Percentiles rank a stretch among this genome's conserved stretches.
Conservation (phyloP, 805 yeast genomes). For the Wickerhamiella parazyma region DNA sequence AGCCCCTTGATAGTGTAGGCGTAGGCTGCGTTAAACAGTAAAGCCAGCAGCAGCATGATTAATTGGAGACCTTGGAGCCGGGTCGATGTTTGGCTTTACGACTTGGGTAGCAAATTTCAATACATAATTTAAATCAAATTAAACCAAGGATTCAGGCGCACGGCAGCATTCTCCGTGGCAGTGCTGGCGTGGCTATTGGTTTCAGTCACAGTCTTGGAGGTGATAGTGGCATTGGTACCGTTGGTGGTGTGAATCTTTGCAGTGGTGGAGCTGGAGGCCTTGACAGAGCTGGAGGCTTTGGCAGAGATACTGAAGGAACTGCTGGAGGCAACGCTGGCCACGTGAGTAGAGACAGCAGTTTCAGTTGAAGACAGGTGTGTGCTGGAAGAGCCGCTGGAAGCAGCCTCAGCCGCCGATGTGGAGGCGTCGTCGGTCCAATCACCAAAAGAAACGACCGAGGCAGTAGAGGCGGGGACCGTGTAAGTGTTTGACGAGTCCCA, state of each 20-base stretch:
- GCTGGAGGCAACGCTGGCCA: background rate
- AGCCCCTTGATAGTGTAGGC: conserved; percentile 8
- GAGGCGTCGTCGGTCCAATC: background rate
- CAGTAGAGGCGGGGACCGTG: background rate
- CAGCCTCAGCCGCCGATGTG: no score
- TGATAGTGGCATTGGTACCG: no score
- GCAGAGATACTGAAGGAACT: background rate
- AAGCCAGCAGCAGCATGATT: background rate
- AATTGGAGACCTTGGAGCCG: background rate
- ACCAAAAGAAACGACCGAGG: background rate
- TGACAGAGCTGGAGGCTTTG: no score
- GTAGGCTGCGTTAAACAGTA: background rate
- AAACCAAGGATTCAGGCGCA: background rate
- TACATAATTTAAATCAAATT: background rate
- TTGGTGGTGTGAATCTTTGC: no score
- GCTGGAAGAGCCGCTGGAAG: no score
- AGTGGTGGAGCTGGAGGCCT: no score
- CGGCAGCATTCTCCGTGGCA: background rate
- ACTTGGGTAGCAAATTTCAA: background rate
- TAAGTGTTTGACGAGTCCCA: background rate
- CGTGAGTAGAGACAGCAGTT: no score
- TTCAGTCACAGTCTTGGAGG: no score
- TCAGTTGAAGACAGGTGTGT: background rate
- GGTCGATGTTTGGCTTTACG: no score
- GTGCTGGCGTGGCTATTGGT: background rate